Evolutionary conservation across 2,329 filamentous ascomycete genomes (phyloP), one percentile per base, ranked within the genome.

Genomic region (Ascochyta clinopodiicola): DNA sequence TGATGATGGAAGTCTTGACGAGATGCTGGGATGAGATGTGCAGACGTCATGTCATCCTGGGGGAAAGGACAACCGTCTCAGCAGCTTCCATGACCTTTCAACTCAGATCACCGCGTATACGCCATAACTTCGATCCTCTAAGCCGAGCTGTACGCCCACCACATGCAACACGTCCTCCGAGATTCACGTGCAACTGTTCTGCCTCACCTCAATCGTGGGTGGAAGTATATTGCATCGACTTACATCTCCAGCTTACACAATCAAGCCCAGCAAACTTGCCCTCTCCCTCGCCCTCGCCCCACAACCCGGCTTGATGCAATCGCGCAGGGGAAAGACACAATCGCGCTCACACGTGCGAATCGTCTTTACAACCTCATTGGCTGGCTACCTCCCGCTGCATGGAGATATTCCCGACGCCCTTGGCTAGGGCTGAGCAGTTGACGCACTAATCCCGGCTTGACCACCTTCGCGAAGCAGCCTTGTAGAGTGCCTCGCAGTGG

Each of bases 401-500:
- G n/a, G 22, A 53, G 9, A 40, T 37, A 50, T 42, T 36, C 40
- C 52, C 46, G 46, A 36, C 52, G 35, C 29, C 35, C 32, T 45
- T 38, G 36, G 17, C 36, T 21, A 51, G 42, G 52, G 52, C 52
- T 47, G 46, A 46, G 52, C 42, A 13, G 3, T 27, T 29, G 24
- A 21, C 21, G 10, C 40, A 36, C 52, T 56, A 56, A 43, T 46
- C 45, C 45, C 17, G 6, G n/a, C 29, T 37, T 29, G 52, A 56
- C 46, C 51, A 56, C 42, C 29, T 42, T 43, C 46, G 52, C 52
- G 52, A 47, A 56, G 46, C 24, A 35, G 52, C 52, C 52, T 56
- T 56, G 52, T 36, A 25, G 31, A 38, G 25, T 47, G 52, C 52
- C 52, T 56, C 46, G 42, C 52, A 56, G 52, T 37, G 46, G 52